Evolutionary conservation across 164 flowering plant species (phyloP).

Genomic region (Stephania cephalantha): DNA sequence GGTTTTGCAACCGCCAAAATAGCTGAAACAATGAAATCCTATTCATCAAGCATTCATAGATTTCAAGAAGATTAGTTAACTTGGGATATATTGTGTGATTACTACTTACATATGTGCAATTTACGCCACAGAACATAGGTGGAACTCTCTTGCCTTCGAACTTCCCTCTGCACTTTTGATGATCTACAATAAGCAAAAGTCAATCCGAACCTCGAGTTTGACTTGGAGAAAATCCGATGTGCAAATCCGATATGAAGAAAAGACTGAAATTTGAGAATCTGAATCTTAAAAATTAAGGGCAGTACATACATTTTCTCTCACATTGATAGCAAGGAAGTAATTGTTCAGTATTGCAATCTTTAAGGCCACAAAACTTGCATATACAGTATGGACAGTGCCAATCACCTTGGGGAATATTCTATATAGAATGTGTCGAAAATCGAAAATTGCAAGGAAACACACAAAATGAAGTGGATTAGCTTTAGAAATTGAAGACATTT

Average conservation of each 20-base stretch:
- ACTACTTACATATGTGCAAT: conserved; percentile 39
- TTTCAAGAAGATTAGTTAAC: background rate
- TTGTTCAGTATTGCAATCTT: conserved; percentile 14
- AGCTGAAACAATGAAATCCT: conserved; percentile 6
- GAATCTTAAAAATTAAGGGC: background rate
- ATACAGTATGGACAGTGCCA: conserved; percentile 90
- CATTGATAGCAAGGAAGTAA: conserved; percentile 57
- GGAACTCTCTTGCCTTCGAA: conserved; percentile 12
- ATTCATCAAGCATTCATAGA: too few relatives aligned
- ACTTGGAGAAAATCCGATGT: background rate
- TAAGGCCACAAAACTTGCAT: conserved; percentile 68
- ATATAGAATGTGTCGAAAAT: background rate
- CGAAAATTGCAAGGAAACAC: background rate
- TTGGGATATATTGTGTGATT: background rate
- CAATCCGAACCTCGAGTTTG: too few relatives aligned
- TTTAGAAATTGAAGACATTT: background rate
- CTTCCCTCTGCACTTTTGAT: conserved; percentile 27
- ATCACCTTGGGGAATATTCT: conserved; percentile 83
- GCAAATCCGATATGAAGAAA: background rate
- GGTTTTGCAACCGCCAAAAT: conserved; percentile 13
- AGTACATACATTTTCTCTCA: conserved; percentile 51
- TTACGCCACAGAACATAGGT: conserved; percentile 41
- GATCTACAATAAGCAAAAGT: conserved; percentile 34
- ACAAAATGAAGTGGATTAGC: background rate
- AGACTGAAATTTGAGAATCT: background rate